Evolutionary conservation across 345 rosid genomes (phyloP).

Genomic region (Acer saccharum): DNA sequence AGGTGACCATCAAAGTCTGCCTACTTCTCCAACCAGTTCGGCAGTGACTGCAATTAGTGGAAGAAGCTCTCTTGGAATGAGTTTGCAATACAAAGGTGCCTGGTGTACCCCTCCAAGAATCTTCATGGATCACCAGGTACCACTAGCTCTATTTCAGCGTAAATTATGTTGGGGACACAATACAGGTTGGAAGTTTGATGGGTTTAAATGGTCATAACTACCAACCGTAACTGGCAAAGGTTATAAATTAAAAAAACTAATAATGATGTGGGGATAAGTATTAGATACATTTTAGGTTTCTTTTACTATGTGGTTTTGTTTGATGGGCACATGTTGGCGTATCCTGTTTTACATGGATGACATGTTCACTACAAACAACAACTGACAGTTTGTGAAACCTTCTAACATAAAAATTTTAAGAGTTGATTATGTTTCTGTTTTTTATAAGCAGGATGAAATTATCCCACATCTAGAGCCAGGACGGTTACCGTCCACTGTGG

Average conservation of each 20-base stretch:
- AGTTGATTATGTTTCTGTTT: constrained; percentile 2
- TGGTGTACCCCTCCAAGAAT: constrained; percentile 98
- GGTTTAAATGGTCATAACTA: constrained; percentile 5
- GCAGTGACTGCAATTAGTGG: constrained; percentile 84
- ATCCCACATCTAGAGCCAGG: constrained; percentile 90
- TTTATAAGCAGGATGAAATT: constrained; percentile 72
- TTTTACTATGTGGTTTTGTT: background rate
- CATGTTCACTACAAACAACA: background rate
- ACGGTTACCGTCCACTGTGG: constrained; percentile 73
- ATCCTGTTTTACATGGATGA: background rate
- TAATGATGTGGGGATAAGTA: background rate
- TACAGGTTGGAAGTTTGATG: background rate
- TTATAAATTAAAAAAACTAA: background rate
- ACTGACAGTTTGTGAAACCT: background rate
- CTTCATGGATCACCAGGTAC: constrained; percentile 93
- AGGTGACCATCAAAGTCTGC: constrained; percentile 69
- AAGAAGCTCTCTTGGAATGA: constrained; percentile 84
- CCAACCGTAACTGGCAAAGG: background rate
- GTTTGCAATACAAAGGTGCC: constrained; percentile 83
- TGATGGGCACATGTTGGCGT: background rate
- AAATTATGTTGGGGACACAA: background rate
- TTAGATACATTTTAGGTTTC: background rate
- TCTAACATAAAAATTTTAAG: background rate
- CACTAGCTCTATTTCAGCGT: background rate
- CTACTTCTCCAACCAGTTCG: constrained; percentile 81